Base-by-base conservation (phyloP, 2,329 filamentous ascomycete genomes). In the Chaetomium strumarium region DNA sequence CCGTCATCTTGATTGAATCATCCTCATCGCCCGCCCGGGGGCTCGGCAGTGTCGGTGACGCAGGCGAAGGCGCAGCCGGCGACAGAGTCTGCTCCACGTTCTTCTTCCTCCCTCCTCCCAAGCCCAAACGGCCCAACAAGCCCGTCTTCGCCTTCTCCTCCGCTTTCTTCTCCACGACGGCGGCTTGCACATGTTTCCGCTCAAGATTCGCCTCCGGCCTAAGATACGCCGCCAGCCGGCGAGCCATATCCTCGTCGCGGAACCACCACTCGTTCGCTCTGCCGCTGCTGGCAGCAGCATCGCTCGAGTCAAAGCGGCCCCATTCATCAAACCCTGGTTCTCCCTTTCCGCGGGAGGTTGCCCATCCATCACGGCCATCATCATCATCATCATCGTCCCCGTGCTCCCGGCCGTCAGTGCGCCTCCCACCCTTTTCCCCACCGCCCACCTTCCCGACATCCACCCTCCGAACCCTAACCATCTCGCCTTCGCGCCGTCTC, bases 191-290 rank as follows among this genome's bases (percentile, higher is more conserved):
- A 0, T 63, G 58, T n/a, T 60, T 62, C 7, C 64, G 60, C 33
- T 67, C 62, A 2, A 65, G 33, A 45, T 55, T 56, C 17, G 60
- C 56, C 11, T 66, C 58, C 0, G 75, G 74, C 53, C 72, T 70
- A 3, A 80, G 61, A 47, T 72, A 69, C 4, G 58, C 64, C 11
- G 75, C 75, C 11, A 80, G 61, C 0, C 76, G 70, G 8, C 55
- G 57, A 0, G 77, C 75, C 69, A 75, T 70, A 2, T 61, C 63
- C 51, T 74, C 74, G 43, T 79, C 74, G 1, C 56, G 58, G 71
- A 74, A 80, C 75, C 76, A 80, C 52, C 72, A 67, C 3, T 54
- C 43, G 14, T 57, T 40, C 8, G 30, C 45, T 12, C 40, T 19
- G 19, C n/a, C 12, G 2, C 12, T 33, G 1, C 16, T 1, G 1